Evolutionary conservation across 805 yeast genomes (phyloP), one percentile per base, ranked within the genome.

Genomic region (Yamadazyma ubonensis): DNA sequence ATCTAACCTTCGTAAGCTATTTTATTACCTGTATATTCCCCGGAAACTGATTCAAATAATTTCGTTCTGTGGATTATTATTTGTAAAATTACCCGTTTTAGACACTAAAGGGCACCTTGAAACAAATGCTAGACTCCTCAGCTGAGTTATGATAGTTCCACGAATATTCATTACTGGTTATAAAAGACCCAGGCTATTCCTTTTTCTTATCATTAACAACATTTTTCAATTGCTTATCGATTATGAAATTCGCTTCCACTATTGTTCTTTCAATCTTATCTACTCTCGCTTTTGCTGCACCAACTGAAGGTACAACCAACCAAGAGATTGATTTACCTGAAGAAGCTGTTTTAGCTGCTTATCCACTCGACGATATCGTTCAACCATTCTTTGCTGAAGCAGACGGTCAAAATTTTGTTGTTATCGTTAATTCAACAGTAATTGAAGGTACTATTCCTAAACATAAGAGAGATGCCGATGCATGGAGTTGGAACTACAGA

Each of bases 401-500:
- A 4, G 45, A 38, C 29, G 47, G 48, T 18, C 36, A 39, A 22
- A 36, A 43, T 6, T 46, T 33, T 33, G 39, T 50, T n/a, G 43
- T 48, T 9, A 34, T 50, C 20, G 40, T 50, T 19, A 50, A 50
- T 25, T 29, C 49, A 5, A 48, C 49, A 19, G 34, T 36, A 22
- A 33, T 45, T 16, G 38, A 35, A 26, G 32, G 33, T n/a, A 19
- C 29, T 17, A 33, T 31, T 12, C 8, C 42, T 10, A 26, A 16
- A 11, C 28, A 22, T 10, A 42, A 40, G 37, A 38, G 45, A 39
- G 55, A 54, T 26, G 55, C 57, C 29, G 49, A 52, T 15, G 55
- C 58, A 21, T 43, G 45, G 38, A 38, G 43, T 23, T 48, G 48
- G 49, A 41, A 40, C 38, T 32, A 32, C 17, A 31, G 40, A 21